Conservation (phyloP, 75 land plant genomes). For the Cunninghamia lanceolata region DNA sequence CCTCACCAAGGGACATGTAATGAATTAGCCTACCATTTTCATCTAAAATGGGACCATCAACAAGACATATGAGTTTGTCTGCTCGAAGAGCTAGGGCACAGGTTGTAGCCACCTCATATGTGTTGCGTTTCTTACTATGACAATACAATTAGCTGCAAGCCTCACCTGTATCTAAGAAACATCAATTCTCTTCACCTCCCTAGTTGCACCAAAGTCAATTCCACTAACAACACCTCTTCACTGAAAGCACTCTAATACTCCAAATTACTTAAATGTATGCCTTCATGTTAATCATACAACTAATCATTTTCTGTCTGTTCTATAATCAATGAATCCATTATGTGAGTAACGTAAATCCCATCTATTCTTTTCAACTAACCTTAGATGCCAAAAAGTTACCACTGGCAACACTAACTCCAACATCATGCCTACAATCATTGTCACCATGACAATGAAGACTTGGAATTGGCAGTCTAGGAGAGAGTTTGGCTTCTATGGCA, state of each 20-base stretch:
- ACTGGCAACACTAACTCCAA: slow-evolving; percentile 86
- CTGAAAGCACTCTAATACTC: slow-evolving; percentile 27
- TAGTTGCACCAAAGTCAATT: slow-evolving; percentile 85
- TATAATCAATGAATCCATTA: slow-evolving; percentile 5
- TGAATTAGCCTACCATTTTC: slow-evolving; percentile 55
- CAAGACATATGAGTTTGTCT: slow-evolving; percentile 76
- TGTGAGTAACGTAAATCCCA: not conserved
- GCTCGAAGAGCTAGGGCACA: slow-evolving; percentile 93
- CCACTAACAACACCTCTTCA: slow-evolving; percentile 89
- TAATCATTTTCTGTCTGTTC: not conserved
- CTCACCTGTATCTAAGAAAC: slow-evolving; percentile 72
- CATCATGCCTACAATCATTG: slow-evolving; percentile 86
- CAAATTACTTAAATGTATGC: not conserved
- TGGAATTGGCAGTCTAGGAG: slow-evolving; percentile 86
- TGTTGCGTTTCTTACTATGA: slow-evolving; percentile 93
- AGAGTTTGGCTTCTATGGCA: slow-evolving; percentile 87
- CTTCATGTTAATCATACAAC: not conserved
- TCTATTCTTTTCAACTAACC: slow-evolving; percentile 32
- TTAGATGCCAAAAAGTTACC: slow-evolving; percentile 98
- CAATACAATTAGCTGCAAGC: slow-evolving; percentile 80
- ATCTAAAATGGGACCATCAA: slow-evolving; percentile 85
- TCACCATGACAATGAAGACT: slow-evolving; percentile 88
- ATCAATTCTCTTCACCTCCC: slow-evolving; percentile 92
- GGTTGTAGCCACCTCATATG: slow-evolving; percentile 98
- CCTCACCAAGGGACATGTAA: slow-evolving; percentile 83